These are phyloP conservation scores for Rhizophora apiculata DNA, from an alignment of 345 rosid genomes.

Conservation along the genomic window DNA sequence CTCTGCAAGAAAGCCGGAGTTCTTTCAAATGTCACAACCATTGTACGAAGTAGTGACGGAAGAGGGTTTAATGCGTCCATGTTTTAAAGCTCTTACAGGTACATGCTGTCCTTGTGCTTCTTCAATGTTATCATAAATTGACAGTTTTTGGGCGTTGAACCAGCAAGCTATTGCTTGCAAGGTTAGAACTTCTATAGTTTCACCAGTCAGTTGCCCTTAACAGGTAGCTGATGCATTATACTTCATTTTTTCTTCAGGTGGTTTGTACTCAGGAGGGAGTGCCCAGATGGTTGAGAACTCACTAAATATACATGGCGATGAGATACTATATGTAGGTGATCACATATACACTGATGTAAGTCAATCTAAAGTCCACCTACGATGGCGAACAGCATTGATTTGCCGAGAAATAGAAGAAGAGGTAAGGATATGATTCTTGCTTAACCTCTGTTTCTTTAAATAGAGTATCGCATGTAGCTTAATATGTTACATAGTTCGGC, in stretches of 20 bases:
- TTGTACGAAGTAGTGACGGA: slow-evolving; percentile 91
- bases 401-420: slow-evolving; percentile 95
- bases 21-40: slow-evolving; percentile 97
- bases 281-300: slow-evolving; percentile 95
- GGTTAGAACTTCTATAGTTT: not conserved
- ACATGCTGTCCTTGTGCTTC: not conserved
- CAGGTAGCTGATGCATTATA: not conserved
- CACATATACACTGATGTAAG: slow-evolving; percentile 98
- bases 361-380: slow-evolving; percentile 82
- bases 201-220: not conserved
- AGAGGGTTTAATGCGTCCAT: slow-evolving; percentile 94
- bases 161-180: not conserved
- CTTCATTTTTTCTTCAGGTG: slow-evolving; percentile 47
- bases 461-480: not conserved
- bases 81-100: slow-evolving; percentile 86
- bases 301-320: slow-evolving; percentile 85
- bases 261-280: slow-evolving; percentile 93
- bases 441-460: not conserved
- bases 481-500: not conserved
- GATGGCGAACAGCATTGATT: slow-evolving; percentile 92
- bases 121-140: not conserved
- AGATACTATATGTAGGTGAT: slow-evolving; percentile 89
- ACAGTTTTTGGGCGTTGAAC: not conserved
- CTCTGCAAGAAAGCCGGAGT: slow-evolving; percentile 96
- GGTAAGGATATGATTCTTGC: slow-evolving; percentile 37